Percentiles rank a stretch among this genome's conserved stretches.
phyloP scores from a whole-genome alignment of 164 flowering plant genomes.

The Protea cynaroides region DNA sequence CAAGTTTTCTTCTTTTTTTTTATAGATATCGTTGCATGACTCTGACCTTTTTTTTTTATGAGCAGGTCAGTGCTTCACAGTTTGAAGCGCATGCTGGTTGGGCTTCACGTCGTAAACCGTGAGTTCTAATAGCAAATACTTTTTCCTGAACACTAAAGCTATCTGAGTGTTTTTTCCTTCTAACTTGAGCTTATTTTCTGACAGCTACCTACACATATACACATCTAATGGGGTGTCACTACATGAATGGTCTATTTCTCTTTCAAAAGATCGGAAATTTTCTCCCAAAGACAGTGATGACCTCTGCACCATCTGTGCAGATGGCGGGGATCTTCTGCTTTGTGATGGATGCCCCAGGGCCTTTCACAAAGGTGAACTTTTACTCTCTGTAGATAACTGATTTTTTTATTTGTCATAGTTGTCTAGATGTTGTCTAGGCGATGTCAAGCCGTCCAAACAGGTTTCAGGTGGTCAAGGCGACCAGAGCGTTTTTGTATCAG shows the following conservation, averaged over 20 bases:
- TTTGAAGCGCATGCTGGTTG: slow-evolving; percentile 99
- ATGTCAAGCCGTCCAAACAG: too few species aligned
- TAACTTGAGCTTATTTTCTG: slow-evolving; percentile 9
- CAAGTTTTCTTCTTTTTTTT: not conserved
- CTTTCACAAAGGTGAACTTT: slow-evolving; percentile 41
- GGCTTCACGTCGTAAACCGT: slow-evolving; percentile 88
- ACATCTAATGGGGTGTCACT: slow-evolving; percentile 92
- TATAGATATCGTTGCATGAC: slow-evolving; percentile 1
- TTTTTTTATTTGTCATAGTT: too few species aligned
- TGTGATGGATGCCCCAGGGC: slow-evolving; percentile 89
- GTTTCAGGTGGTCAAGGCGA: too few species aligned
- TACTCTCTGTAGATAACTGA: not conserved
- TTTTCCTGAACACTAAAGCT: too few species aligned
- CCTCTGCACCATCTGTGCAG: slow-evolving; percentile 63
- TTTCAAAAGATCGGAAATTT: slow-evolving; percentile 37
- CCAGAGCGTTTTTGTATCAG: too few species aligned
- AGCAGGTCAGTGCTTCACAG: slow-evolving; percentile 84
- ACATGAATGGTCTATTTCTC: slow-evolving; percentile 64
- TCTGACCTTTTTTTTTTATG: slow-evolving; percentile 19
- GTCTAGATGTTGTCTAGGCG: too few species aligned
- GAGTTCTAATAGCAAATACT: slow-evolving; percentile 24
- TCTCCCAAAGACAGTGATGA: slow-evolving; percentile 68
- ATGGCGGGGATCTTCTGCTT: slow-evolving; percentile 71
- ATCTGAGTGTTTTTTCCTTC: not conserved
- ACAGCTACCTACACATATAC: slow-evolving; percentile 77